A percentile compares a stretch with the other conserved stretches of the same genome.
Conservation (phyloP, 148 eudicot genomes). For the Arbutus unedo region DNA sequence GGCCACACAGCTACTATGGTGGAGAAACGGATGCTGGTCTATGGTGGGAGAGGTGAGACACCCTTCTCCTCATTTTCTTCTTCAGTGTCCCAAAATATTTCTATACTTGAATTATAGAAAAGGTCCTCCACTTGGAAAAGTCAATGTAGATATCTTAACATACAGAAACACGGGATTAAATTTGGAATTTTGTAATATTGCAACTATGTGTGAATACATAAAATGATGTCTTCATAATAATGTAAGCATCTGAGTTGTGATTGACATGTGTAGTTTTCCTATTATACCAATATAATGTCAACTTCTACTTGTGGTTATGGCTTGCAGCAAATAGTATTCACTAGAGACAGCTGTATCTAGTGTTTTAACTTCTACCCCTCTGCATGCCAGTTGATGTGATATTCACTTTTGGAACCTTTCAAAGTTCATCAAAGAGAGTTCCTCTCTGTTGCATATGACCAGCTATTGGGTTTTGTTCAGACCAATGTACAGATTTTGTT, state of each 20-base stretch:
- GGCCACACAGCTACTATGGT: slow-evolving; percentile 98
- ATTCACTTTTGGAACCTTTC: not conserved
- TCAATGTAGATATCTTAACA: not conserved
- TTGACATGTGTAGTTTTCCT: not conserved
- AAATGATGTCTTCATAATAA: not conserved
- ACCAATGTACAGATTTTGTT: not conserved
- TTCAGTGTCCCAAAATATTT: not conserved
- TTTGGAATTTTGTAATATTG: not conserved
- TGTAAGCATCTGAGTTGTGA: not conserved
- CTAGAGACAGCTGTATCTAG: not conserved
- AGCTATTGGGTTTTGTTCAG: not conserved
- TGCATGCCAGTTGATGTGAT: not conserved
- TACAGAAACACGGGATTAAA: not conserved
- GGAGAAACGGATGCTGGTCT: slow-evolving; percentile 88
- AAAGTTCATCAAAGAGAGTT: not conserved
- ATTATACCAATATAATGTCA: too few species aligned
- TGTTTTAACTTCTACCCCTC: not conserved
- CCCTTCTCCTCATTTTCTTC: not conserved
- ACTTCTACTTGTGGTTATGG: not conserved
- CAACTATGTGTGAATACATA: not conserved
- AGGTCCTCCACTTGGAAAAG: slow-evolving; percentile 15
- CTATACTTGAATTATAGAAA: not conserved
- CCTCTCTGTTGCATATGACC: not conserved
- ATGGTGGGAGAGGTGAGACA: slow-evolving; percentile 87
- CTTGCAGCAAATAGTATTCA: not conserved